These are phyloP conservation scores for Scleroderma bovista DNA, from an alignment of 768 basidiomycete genomes.

Conservation along the genomic window DNA sequence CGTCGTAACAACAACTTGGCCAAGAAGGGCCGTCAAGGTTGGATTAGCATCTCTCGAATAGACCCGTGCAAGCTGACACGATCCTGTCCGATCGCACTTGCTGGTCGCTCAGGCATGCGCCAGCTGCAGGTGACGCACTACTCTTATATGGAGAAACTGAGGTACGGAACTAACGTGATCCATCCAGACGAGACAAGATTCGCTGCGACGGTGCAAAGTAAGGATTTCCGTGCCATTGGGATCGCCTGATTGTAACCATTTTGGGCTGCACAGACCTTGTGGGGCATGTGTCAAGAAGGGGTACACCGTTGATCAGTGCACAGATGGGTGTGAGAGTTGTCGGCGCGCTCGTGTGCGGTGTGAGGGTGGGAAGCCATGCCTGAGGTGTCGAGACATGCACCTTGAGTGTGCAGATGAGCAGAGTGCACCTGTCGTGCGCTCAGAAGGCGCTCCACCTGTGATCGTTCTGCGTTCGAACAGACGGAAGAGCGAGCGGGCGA, in stretches of 20 bases:
- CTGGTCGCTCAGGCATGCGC: conserved; percentile 45
- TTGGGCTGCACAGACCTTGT: conserved; percentile 43
- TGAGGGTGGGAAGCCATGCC: conserved; percentile 34
- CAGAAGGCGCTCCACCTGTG: conserved; percentile 19
- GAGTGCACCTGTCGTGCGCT: conserved; percentile 14
- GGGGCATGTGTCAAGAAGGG: conserved; percentile 52
- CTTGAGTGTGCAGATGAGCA: conserved; percentile 46
- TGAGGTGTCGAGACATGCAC: conserved; percentile 29
- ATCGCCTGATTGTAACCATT: not conserved
- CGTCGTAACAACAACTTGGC: conserved; percentile 42
- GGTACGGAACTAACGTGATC: conserved; percentile 1
- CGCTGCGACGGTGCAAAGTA: conserved; percentile 54
- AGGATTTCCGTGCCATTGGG: conserved; percentile 6
- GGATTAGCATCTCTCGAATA: not conserved
- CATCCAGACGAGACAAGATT: conserved; percentile 52
- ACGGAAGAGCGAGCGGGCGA: conserved; percentile 44
- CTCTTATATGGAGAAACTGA: not conserved
- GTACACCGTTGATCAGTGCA: conserved; percentile 46
- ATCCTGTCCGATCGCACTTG: not conserved
- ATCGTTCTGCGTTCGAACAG: conserved; percentile 22
- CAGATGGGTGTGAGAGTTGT: conserved; percentile 58
- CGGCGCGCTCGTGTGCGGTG: conserved; percentile 44
- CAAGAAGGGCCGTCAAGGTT: conserved; percentile 49
- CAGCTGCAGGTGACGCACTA: conserved; percentile 43
- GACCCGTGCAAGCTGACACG: not conserved